Evolutionary conservation across 1,284 basidiomycete species (phyloP), one percentile per base, ranked within the genome.

Genomic region (Trametes versicolor): DNA sequence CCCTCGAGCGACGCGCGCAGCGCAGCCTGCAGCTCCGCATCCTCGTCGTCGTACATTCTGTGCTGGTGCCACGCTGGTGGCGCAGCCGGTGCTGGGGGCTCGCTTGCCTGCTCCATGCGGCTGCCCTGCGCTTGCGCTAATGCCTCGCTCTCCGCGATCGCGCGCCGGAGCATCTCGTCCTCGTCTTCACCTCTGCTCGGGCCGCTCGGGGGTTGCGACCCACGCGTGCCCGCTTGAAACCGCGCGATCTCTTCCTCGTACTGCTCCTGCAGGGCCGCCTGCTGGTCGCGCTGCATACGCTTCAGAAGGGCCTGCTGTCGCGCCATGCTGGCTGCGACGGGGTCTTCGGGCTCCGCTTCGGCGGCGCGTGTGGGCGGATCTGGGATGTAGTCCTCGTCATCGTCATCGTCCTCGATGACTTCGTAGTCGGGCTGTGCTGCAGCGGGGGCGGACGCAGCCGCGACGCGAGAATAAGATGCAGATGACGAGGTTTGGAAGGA

Each of bases 11-110:
- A 95, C 2, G 94, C 95, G 73, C 83, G 89, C 58, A 97, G 79
- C 15, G 95, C 95, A 25, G 93, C 93, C 77, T 96, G 87, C 41
- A 97, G 79, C 72, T 94, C 91, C 39, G 85, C 88, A 71, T 97
- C 95, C 69, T 96, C 95, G 69, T 96, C 93, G 70, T 96, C 94
- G 70, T 95, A 93, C 43, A 89, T 85, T 55, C 85, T 73, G 53
- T 73, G 68, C 41, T 67, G 71, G 64, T 68, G 73, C 57, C 72
- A 66, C 53, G 70, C 61, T 10, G 69, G 58, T 8, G 65, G 19
- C 17, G 62, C 34, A n/a, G 34, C 52, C 41, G 68, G 25, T 2
- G 67, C 47, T 2, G 65, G 78, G n/a, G 74, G 10, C 79, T 77
- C 43, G 78, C 77, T 39, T 73, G 71, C 8, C 54, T 12, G 39